Evolutionary conservation across 768 basidiomycete genomes (phyloP).

Genomic region (Kwoniella sp.): DNA sequence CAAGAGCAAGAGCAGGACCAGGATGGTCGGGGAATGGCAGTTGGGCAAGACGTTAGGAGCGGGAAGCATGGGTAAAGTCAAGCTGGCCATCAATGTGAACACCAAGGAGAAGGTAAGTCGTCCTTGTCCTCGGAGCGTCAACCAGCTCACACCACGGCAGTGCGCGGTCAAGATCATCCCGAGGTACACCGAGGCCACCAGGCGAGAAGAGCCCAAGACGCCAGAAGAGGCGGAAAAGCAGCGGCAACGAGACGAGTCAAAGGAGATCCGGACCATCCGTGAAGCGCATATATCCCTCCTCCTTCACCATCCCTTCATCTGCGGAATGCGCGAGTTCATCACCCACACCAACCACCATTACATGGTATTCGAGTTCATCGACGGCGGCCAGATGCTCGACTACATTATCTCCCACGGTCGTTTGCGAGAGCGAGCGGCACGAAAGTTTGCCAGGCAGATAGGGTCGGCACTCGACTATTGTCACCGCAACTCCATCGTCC

Average conservation of each 20-base stretch:
- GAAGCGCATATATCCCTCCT: constrained; percentile 94
- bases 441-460: constrained; percentile 97
- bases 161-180: constrained; percentile 99
- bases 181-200: constrained; percentile 63
- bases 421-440: constrained; percentile 85
- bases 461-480: constrained; percentile 94
- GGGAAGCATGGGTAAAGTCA: constrained; percentile 99
- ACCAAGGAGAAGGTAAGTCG: constrained; percentile 83
- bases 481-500: constrained; percentile 94
- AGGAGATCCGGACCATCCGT: constrained; percentile 91
- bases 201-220: constrained; percentile 52
- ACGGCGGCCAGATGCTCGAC: constrained; percentile 99
- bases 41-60: constrained; percentile 95
- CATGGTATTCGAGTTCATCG: constrained; percentile 98
- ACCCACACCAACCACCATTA: constrained; percentile 97
- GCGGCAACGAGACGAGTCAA: constrained; percentile 86
- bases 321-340: constrained; percentile 99
- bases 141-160: constrained; percentile 52
- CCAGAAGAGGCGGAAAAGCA: constrained; percentile 56
- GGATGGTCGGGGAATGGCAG: constrained; percentile 85
- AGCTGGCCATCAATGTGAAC: constrained; percentile 81
- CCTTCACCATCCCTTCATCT: constrained; percentile 96
- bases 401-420: constrained; percentile 98
- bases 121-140: not conserved
- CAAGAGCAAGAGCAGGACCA: constrained; percentile 43